Percentiles rank a stretch among this genome's conserved stretches.
phyloP scores from a whole-genome alignment of 2,329 filamentous ascomycete species.

The Botrytis tulipae region DNA sequence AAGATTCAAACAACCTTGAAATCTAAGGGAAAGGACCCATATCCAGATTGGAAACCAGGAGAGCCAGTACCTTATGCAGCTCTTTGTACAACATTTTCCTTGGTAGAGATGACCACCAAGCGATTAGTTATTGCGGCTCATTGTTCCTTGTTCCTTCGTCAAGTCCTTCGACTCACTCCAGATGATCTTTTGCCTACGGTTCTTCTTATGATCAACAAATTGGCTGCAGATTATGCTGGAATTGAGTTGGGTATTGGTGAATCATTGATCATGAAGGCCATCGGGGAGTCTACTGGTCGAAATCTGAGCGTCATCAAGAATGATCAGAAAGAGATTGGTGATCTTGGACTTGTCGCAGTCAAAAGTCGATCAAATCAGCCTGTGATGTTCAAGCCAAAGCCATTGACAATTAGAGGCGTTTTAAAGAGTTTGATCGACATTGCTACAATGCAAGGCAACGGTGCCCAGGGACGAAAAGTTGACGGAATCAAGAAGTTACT shows the following conservation, averaged over 20 bases:
- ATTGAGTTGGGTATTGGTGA: conserved; percentile 98
- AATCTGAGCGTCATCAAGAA: conserved; percentile 87
- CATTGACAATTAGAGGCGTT: conserved; percentile 81
- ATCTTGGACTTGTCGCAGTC: conserved; percentile 89
- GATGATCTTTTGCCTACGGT: conserved; percentile 84
- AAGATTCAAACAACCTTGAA: conserved; percentile 77
- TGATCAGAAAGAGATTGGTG: conserved; percentile 94
- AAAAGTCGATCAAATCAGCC: conserved; percentile 94
- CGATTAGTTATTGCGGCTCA: conserved; percentile 83
- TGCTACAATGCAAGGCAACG: conserved; percentile 81
- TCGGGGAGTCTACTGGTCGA: conserved; percentile 89
- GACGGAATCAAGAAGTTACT: conserved; percentile 94
- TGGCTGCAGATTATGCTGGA: conserved; percentile 93
- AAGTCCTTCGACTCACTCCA: conserved; percentile 90
- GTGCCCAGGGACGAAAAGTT: conserved; percentile 86
- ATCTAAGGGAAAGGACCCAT: conserved; percentile 71
- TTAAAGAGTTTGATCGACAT: conserved; percentile 86
- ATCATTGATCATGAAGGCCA: conserved; percentile 97
- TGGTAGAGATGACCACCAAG: conserved; percentile 93
- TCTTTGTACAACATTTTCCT: conserved; percentile 88
- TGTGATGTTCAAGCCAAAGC: conserved; percentile 97
- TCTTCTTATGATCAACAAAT: conserved; percentile 95
- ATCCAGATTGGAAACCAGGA: conserved; percentile 90
- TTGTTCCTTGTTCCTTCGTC: conserved; percentile 85
- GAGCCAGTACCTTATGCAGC: conserved; percentile 91